phyloP scores from a whole-genome alignment of 148 eudicot species.

The Rhododendron kiyosumense region DNA sequence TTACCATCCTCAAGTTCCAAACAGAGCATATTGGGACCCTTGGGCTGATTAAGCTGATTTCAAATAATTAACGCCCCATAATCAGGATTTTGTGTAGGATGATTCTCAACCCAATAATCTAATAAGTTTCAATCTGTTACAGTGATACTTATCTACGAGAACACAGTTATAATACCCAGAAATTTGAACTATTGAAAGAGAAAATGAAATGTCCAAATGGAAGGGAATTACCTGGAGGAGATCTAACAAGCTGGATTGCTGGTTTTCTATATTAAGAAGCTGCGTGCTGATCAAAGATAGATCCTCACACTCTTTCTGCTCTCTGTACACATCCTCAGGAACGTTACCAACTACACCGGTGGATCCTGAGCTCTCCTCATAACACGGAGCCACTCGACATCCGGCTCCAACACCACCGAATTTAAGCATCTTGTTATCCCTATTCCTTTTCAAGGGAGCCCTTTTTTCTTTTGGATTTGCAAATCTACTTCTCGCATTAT shows the following conservation, averaged over 20 bases:
- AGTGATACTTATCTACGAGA: neutral
- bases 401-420: constrained; percentile 14
- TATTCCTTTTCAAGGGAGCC: constrained; percentile 39
- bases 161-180: neutral
- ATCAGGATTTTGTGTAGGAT: neutral
- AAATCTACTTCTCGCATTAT: constrained; percentile 20
- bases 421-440: constrained; percentile 15
- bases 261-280: constrained; percentile 78
- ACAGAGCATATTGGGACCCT: neutral
- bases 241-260: constrained; percentile 78
- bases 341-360: constrained; percentile 36
- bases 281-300: constrained; percentile 74
- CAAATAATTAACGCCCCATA: neutral
- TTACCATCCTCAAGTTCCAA: too few relatives aligned
- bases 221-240: constrained; percentile 66
- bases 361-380: constrained; percentile 38
- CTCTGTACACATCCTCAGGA: constrained; percentile 33
- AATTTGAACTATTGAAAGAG: neutral
- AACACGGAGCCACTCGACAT: constrained; percentile 40
- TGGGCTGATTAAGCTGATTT: neutral
- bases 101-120: neutral
- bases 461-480: constrained; percentile 34
- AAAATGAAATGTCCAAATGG: neutral
- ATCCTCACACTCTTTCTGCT: constrained; percentile 67
- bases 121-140: neutral